A percentile compares a stretch with the other conserved stretches of the same genome.
Evolutionary conservation across 108 stramenopile species (phyloP).

Genomic region (Cylindrotheca closterium): DNA sequence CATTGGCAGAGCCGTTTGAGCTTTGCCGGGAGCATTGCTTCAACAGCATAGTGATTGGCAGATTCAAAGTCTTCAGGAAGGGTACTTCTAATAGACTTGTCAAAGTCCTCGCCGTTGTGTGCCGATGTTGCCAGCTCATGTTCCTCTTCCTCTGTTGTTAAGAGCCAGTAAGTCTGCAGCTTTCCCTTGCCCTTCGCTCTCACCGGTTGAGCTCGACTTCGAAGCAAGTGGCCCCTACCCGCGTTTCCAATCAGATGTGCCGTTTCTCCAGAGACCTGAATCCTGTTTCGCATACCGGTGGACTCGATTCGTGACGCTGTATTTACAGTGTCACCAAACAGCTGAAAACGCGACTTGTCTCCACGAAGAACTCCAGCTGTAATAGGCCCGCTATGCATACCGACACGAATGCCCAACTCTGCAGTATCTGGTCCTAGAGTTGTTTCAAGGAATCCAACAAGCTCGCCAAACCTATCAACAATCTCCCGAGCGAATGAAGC

Average conservation of each 20-base stretch:
- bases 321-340: constrained; percentile 72
- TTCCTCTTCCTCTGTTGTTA: not conserved
- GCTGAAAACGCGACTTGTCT: constrained; percentile 53
- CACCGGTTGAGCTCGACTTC: constrained; percentile 30
- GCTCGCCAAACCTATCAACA: constrained; percentile 30
- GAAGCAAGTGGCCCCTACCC: constrained; percentile 42
- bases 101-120: not conserved
- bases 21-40: not conserved
- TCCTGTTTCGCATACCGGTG: constrained; percentile 31
- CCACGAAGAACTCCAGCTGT: constrained; percentile 65
- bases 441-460: constrained; percentile 18
- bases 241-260: constrained; percentile 34
- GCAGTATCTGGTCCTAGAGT: constrained; percentile 23
- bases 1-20: constrained; percentile 22
- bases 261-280: constrained; percentile 52
- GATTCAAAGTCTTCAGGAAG: not conserved
- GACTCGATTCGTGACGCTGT: constrained; percentile 50
- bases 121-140: not conserved
- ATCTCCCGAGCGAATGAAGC: constrained; percentile 47
- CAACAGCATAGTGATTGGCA: not conserved
- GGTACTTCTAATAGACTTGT: not conserved
- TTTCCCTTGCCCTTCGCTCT: constrained; percentile 58
- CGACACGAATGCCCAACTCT: not conserved
- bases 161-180: constrained; percentile 57
- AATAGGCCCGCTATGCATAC: constrained; percentile 49